A percentile compares a stretch with the other conserved stretches of the same genome.
Evolutionary conservation across 441 rosid genomes (phyloP).

Genomic region (Viola pubescens): DNA sequence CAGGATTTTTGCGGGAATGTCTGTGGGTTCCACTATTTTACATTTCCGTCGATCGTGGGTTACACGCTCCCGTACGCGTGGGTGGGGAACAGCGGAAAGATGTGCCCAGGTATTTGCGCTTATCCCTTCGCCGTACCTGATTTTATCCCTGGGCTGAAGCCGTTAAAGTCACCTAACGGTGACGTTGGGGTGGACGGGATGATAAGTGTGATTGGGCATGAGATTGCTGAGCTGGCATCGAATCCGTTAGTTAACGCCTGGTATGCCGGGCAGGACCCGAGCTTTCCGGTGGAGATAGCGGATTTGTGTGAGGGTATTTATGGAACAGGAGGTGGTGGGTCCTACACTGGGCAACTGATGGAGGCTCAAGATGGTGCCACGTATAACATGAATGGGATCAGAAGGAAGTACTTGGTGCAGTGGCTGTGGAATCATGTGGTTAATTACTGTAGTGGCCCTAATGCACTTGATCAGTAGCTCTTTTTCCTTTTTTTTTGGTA

Average conservation of each 20-base stretch:
- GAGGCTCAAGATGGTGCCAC: slow-evolving; percentile 71
- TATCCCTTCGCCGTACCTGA: slow-evolving; percentile 81
- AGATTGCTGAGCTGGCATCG: slow-evolving; percentile 85
- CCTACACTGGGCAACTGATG: slow-evolving; percentile 80
- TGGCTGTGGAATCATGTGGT: slow-evolving; percentile 87
- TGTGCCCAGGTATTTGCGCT: slow-evolving; percentile 81
- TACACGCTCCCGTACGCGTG: slow-evolving; percentile 93
- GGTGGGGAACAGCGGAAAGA: slow-evolving; percentile 86
- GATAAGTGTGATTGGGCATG: slow-evolving; percentile 93
- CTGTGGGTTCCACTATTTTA: slow-evolving; percentile 93
- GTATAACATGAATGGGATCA: slow-evolving; percentile 76
- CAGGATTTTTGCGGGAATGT: slow-evolving; percentile 92
- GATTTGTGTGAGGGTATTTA: slow-evolving; percentile 96
- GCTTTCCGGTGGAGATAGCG: slow-evolving; percentile 81
- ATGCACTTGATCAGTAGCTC: slow-evolving; percentile 70
- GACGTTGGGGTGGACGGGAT: slow-evolving; percentile 89
- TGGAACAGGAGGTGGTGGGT: slow-evolving; percentile 97
- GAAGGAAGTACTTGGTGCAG: slow-evolving; percentile 85
- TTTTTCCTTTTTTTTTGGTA: slow-evolving; percentile 6
- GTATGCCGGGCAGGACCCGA: slow-evolving; percentile 93
- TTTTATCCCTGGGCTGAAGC: slow-evolving; percentile 55
- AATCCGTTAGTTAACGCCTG: slow-evolving; percentile 95
- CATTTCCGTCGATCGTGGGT: slow-evolving; percentile 89
- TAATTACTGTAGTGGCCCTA: slow-evolving; percentile 90
- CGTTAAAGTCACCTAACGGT: slow-evolving; percentile 71